Base-by-base conservation (phyloP, 441 rosid genomes). In the Pelargonium myrrhifolium region DNA sequence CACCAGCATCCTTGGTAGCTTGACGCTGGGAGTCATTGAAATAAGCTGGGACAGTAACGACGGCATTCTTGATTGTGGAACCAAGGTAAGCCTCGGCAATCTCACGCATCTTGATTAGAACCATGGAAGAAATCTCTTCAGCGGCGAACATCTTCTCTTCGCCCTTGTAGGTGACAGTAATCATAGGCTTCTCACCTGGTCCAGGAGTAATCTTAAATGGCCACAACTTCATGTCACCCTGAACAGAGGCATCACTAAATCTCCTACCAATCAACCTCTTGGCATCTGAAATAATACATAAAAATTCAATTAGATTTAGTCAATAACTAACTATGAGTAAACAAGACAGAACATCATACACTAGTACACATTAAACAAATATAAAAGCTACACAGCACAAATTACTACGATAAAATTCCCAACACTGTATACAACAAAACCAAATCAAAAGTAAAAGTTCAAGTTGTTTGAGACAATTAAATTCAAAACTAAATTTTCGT, bases 191-290 rank as follows among this genome's bases (percentile, higher is more conserved):
- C 68, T 85, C 89, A n/a, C 77, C 84, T 1, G 89, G 72, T 8
- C 89, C 89, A 3, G 89, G 40, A 6, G 74, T 18, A 47, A 85
- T 80, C 75, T 83, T 83, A 78, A 83, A 85, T 4, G 89, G 86
- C 87, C 87, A 83, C 35, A 70, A 79, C 69, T 82, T 83, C 51
- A 83, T 76, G 39, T 86, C 89, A 0, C 69, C 35, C 28, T 86
- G 89, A 0, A 86, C 86, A 0, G 88, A 60, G 0, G 86, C 62
- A 68, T 84, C 91, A 15, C 78, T 77, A 64, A 69, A 81, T 18
- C 91, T 83, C 70, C 91, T 78, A 0, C 91, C 88, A 28, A 86
- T 86, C 21, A 86, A 80, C 51, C 91, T 76, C 76, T 86, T 86
- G 0, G 88, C 88, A 76, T 86, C 90, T 86, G 74, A 22, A 40